phyloP scores from a whole-genome alignment of 2,329 filamentous ascomycete species.

The Diaporthe sp. region DNA sequence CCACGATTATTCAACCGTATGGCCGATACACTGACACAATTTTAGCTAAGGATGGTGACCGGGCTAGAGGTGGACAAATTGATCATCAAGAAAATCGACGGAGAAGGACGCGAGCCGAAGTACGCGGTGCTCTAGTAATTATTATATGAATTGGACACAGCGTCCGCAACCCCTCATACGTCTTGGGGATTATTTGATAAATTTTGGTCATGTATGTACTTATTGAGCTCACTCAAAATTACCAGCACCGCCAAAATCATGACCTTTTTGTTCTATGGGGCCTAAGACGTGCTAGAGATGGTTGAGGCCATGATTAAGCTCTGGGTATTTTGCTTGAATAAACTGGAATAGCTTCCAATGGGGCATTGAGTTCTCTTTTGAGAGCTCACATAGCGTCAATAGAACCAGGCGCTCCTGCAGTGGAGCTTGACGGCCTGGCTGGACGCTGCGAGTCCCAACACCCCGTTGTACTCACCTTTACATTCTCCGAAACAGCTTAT shows the following conservation, averaged over 20 bases:
- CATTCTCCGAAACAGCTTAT: background rate
- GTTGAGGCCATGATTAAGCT: no score
- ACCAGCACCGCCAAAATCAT: background rate
- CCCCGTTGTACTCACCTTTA: no score
- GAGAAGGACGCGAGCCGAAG: background rate
- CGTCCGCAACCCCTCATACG: no score
- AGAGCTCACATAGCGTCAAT: background rate
- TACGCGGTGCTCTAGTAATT: background rate
- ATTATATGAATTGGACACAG: background rate
- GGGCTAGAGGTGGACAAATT: constrained; percentile 13
- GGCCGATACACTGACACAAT: background rate
- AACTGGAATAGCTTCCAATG: background rate
- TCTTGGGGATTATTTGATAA: fast-evolving
- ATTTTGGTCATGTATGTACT: no score
- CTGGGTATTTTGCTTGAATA: no score
- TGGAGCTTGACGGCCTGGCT: background rate
- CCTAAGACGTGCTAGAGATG: no score
- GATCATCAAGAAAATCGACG: constrained; percentile 17
- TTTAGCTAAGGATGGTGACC: constrained; percentile 30
- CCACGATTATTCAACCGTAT: background rate
- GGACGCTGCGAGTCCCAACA: background rate
- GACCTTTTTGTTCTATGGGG: background rate
- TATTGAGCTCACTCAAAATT: no score
- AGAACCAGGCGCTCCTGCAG: background rate
- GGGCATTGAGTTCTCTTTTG: background rate